Evolutionary conservation across 1,139 yeast species (phyloP), one percentile per base, ranked within the genome.

Genomic region (Lodderomyces orthopsilosis): DNA sequence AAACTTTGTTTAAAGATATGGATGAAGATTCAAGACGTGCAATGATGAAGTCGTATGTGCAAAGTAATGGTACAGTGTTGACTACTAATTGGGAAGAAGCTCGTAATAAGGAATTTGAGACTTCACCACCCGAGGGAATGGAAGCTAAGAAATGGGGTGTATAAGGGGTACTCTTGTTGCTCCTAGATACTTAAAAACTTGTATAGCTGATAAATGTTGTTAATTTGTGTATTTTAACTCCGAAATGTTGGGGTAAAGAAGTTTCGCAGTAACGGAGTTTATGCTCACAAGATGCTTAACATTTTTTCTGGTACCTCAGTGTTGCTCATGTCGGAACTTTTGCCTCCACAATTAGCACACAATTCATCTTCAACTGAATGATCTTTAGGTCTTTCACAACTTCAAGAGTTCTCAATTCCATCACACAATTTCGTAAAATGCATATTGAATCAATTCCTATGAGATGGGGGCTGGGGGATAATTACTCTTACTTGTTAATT

Each of bases 1-100:
- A 81, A 51, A 74, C 80, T 48, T 61, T 94, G 10, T 94, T 85
- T 65, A 75, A 77, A 34, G 82, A 77, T 51, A 94, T 95, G 0
- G 96, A 90, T 58, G 95, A 86, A 9, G 96, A 93, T 56, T 85
- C 96, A 1, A 74, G 74, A 53, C 75, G 95, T 46, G 99, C 99
- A 1, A 94, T 94, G 98, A 86, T 89, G 94, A 94, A 94, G 66
- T 88, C 96, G 42, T 93, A 80, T 57, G 74, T 81, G n/a, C 97
- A 94, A 63, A 87, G 96, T 53, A 86, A 87, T 52, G 99, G 99
- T 15, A 94, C 98, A 0, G 82, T 95, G 1, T 70, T 94, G 49
- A 88, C 95, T 41, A 94, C 98, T 6, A 86, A 88, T 59, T 94
- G 99, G 99, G 77, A 69, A n/a, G 96, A 89, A 48, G 98, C 95